Conservation (phyloP, 169 alveolate genomes). For the Plasmodium billcollinsi region DNA sequence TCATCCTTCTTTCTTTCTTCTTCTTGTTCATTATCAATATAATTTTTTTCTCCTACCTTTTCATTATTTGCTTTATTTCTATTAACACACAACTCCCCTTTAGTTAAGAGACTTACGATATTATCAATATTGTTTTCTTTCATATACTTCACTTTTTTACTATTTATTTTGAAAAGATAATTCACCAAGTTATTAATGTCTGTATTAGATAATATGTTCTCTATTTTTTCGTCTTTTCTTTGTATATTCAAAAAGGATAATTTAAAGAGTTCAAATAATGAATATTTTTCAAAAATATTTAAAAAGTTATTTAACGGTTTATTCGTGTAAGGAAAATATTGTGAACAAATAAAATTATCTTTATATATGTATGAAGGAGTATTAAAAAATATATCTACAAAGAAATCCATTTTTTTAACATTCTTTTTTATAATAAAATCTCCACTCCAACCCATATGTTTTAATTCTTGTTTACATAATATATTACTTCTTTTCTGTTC, state of each 20-base stretch:
- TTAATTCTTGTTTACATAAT: conserved; percentile 41
- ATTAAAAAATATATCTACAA: conserved; percentile 27
- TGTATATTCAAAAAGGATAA: conserved; percentile 33
- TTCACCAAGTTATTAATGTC: not conserved
- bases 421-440: conserved; percentile 64
- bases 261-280: conserved; percentile 52
- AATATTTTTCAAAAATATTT: conserved; percentile 42
- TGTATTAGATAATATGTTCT: no score
- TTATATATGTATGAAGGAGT: not conserved
- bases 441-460: conserved; percentile 71
- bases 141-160: conserved; percentile 26
- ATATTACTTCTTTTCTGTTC: conserved; percentile 25
- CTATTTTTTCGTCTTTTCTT: not conserved
- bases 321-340: conserved; percentile 15
- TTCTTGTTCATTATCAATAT: not conserved
- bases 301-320: conserved; percentile 7
- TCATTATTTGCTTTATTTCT: not conserved
- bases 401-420: conserved; percentile 34
- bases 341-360: conserved; percentile 12
- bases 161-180: conserved; percentile 12
- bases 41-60: not conserved
- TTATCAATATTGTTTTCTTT: conserved; percentile 7
- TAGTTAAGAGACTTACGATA: conserved; percentile 15
- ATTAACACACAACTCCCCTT: not conserved
- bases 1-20: not conserved